Evolutionary conservation across 495 filamentous ascomycete genomes (phyloP), one percentile per base, ranked within the genome.

Genomic region (Aspergillus cavernicola): DNA sequence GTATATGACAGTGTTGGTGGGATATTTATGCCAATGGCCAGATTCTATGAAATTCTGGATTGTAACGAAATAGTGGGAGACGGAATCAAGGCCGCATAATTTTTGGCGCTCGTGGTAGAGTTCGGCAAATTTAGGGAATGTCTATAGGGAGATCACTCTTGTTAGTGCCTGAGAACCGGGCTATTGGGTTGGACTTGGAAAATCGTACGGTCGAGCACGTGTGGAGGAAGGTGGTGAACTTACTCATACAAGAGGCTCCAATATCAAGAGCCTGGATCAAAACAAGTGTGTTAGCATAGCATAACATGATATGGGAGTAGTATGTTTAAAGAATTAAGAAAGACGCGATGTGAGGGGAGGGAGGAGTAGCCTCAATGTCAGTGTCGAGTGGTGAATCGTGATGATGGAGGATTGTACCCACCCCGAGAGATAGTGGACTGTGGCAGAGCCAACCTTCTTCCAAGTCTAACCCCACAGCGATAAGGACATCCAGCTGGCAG

Each of bases 341-440:
- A 16, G 46, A 35, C 12, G 31, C 31, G 19, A 20, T 15, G 29
- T 13, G 39, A 42, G 4, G 22, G 9, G 38, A 33, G 39, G 22
- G 39, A 26, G 20, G 19, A 42, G 26, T 29, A 29, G 26, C 9
- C 4, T 29, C 26, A 5, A 29, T n/a, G n/a, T n/a, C n/a, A n/a
- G n/a, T n/a, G 24, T 28, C 31, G 31, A 16, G 29, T 46, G 18
- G 43, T 19, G 16, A 46, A 23, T 16, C 3, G 19, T 47, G 12
- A 33, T 22, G 29, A 47, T 33, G 24, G 18, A 11, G 42, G 42
- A 15, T 16, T 38, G 46, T 50, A 50, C 46, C 46, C 46, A 50
- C 46, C 46, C 23, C n/a, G n/a, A 36, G 46, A 39, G 46, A 50
- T 50, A 50, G 35, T 50, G 35, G 52, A 35, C n/a, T n/a, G n/a